These are phyloP conservation scores for Albugo candida DNA, from an alignment of 352 stramenopile genomes.

Conservation along the genomic window DNA sequence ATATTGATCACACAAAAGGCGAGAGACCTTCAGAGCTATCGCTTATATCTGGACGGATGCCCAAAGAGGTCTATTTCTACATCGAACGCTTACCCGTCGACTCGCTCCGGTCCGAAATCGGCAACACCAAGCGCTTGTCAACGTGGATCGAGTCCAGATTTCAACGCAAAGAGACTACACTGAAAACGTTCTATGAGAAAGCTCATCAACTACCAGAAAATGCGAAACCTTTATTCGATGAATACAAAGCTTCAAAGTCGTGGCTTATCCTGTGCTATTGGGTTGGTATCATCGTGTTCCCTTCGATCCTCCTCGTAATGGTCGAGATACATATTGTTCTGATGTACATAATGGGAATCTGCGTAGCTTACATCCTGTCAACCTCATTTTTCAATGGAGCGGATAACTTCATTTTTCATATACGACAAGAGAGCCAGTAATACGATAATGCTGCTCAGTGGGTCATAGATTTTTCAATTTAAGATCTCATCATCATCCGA, in stretches of 20 bases:
- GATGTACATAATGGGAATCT: too few relatives aligned
- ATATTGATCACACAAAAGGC: constrained; percentile 34
- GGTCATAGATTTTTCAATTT: too few relatives aligned
- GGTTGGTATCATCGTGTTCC: too few relatives aligned
- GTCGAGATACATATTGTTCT: too few relatives aligned
- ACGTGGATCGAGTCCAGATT: constrained; percentile 47
- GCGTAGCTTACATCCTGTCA: too few relatives aligned
- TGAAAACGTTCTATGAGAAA: constrained; percentile 45
- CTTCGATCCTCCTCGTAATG: too few relatives aligned
- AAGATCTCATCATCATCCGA: too few relatives aligned
- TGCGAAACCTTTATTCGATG: constrained; percentile 24
- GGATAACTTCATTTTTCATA: too few relatives aligned
- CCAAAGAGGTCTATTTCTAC: constrained; percentile 47
- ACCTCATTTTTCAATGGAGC: too few relatives aligned
- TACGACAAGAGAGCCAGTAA: too few relatives aligned
- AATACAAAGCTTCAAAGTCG: constrained; percentile 1
- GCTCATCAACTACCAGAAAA: constrained; percentile 21
- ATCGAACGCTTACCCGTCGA: constrained; percentile 34
- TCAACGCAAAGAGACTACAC: constrained; percentile 34
- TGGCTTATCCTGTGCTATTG: not conserved
- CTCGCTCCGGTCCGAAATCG: constrained; percentile 7
- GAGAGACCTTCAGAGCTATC: constrained; percentile 48
- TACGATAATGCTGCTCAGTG: too few relatives aligned
- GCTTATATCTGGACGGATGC: constrained; percentile 33
- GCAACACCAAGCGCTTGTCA: constrained; percentile 15